Conservation (phyloP, 2,329 filamentous ascomycete genomes). For the Pseudocercospora cruenta region DNA sequence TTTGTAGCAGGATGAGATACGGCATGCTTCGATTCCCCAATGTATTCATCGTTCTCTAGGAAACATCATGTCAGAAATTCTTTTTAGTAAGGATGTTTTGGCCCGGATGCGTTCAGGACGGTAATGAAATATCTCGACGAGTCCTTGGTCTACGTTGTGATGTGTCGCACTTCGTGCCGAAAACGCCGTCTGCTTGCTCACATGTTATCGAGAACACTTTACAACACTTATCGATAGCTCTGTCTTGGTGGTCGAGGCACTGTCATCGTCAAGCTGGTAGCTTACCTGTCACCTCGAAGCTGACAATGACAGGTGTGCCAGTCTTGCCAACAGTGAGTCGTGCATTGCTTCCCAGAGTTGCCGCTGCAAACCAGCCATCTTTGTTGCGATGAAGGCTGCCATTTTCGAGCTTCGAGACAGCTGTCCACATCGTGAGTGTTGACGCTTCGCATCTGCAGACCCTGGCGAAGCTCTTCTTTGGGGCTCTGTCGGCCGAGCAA, state of each 20-base stretch:
- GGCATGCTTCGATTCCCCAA: not conserved
- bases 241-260: not conserved
- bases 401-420: not conserved
- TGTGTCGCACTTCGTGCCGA: not conserved
- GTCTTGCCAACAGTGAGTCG: not conserved
- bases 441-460: not conserved
- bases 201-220: not conserved
- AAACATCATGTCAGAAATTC: not conserved
- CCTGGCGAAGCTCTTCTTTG: not conserved
- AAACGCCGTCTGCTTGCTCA: not conserved
- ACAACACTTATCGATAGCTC: not conserved
- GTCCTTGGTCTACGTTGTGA: not conserved
- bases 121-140: not conserved
- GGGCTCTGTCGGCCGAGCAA: not conserved
- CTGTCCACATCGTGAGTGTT: not conserved
- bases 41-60: not conserved
- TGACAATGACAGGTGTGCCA: not conserved
- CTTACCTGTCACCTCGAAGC: not conserved
- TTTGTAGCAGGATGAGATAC: not conserved
- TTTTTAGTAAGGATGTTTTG: not conserved
- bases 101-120: not conserved
- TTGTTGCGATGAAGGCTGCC: not conserved
- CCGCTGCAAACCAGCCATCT: too few relatives aligned
- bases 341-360: not conserved
- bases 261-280: not conserved